Evolutionary conservation across 768 basidiomycete species (phyloP).

Genomic region (Tephrocybe sp.): DNA sequence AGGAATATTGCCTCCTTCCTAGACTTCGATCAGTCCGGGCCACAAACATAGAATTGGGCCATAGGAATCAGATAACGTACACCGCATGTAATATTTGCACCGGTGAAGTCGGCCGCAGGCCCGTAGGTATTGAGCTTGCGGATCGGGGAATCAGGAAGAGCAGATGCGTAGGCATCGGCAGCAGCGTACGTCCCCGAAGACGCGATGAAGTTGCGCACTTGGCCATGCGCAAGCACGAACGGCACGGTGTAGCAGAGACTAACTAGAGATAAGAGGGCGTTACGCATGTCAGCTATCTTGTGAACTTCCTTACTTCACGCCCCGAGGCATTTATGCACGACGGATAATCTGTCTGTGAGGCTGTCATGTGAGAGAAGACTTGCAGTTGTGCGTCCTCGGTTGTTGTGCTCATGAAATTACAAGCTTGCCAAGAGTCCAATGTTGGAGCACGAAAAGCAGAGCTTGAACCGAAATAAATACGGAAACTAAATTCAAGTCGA

Average conservation of each 20-base stretch:
- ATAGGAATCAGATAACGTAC: not conserved
- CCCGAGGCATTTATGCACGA: not conserved
- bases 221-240: slow-evolving; percentile 5
- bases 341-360: not conserved
- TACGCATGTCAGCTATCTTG: not conserved
- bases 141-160: slow-evolving; percentile 7
- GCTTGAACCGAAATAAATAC: slow-evolving; percentile 2
- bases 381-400: not conserved
- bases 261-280: not conserved
- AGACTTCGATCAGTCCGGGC: too few species aligned
- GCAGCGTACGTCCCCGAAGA: slow-evolving; percentile 6
- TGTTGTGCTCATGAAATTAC: not conserved
- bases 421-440: not conserved
- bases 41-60: too few species aligned
- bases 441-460: not conserved
- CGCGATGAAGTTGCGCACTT: slow-evolving; percentile 9
- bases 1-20: slow-evolving; percentile 21
- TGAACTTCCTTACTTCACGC: not conserved
- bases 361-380: not conserved
- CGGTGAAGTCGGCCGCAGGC: slow-evolving; percentile 16
- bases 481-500: not conserved
- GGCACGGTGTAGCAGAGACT: not conserved
- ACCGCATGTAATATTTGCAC: slow-evolving; percentile 19
- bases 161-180: slow-evolving; percentile 8
- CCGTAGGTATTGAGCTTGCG: slow-evolving; percentile 16